Conservation (phyloP, 768 basidiomycete genomes). For the Kwoniella heveanensis region DNA sequence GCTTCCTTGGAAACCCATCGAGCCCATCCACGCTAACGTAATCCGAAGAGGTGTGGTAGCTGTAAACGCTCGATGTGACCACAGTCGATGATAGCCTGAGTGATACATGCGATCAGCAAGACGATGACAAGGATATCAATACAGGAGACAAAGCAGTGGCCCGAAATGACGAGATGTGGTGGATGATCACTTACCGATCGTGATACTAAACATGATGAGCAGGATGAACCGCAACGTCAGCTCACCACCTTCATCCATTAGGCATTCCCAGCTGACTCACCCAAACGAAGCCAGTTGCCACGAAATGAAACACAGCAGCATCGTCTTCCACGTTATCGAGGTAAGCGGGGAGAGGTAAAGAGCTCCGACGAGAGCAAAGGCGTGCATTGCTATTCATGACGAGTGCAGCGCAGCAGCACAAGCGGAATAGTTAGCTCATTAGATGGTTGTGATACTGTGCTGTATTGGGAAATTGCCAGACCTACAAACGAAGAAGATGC, state of each 20-base stretch:
- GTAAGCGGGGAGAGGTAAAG: slow-evolving; percentile 61
- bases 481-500: slow-evolving; percentile 41
- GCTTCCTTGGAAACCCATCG: slow-evolving; percentile 75
- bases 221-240: no score
- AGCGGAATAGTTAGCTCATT: not conserved
- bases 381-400: slow-evolving; percentile 63
- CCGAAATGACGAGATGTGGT: no score
- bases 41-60: slow-evolving; percentile 64
- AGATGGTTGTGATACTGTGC: not conserved
- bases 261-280: no score
- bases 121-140: no score
- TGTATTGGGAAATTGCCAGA: not conserved
- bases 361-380: slow-evolving; percentile 64
- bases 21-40: slow-evolving; percentile 67
- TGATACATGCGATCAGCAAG: not conserved
- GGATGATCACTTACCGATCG: slow-evolving; percentile 41
- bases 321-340: slow-evolving; percentile 59
- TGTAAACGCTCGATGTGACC: slow-evolving; percentile 71
- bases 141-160: no score
- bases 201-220: slow-evolving; percentile 62
- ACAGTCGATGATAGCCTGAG: slow-evolving; percentile 76
- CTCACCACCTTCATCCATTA: no score
- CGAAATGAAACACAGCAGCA: slow-evolving; percentile 62
- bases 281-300: slow-evolving; percentile 77
- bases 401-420: not conserved